phyloP scores from a whole-genome alignment of 2,329 filamentous ascomycete genomes.

The Clonostachys chloroleuca region DNA sequence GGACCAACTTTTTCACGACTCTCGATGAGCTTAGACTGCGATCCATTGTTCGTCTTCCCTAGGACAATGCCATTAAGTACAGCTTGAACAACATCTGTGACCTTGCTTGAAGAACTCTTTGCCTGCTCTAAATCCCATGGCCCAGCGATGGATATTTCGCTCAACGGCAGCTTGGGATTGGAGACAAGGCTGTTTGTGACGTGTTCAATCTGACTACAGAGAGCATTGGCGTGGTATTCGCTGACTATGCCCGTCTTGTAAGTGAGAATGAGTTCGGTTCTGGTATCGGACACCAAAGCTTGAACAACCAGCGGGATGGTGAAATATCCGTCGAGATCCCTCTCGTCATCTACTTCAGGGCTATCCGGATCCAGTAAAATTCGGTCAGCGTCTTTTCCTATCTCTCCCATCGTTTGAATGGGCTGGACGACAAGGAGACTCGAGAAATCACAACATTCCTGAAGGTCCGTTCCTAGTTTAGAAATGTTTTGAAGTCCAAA shows the following conservation, averaged over 20 bases:
- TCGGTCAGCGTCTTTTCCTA: background rate
- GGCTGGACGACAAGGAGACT: conserved; percentile 11
- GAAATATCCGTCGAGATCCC: conserved; percentile 7
- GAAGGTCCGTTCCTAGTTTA: conserved; percentile 6
- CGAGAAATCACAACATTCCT: conserved; percentile 11
- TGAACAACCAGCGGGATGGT: conserved; percentile 1
- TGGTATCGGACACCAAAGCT: background rate
- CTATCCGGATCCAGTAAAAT: background rate
- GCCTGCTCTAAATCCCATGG: conserved; percentile 2
- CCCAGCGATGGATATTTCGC: background rate
- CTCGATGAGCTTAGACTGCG: no score
- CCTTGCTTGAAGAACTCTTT: no score
- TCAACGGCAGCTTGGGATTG: background rate
- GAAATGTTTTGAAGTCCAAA: conserved; percentile 14
- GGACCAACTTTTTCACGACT: background rate
- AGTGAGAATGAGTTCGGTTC: conserved; percentile 1
- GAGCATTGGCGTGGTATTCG: background rate
- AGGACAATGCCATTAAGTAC: no score
- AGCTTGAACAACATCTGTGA: no score
- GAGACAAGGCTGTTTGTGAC: conserved; percentile 1
- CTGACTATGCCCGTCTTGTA: conserved; percentile 1
- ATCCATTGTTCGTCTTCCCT: no score
- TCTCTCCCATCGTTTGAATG: background rate
- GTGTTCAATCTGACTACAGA: conserved; percentile 2
- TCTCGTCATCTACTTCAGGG: background rate